Percentiles rank a stretch among this genome's conserved stretches.
Evolutionary conservation across 2,329 filamentous ascomycete genomes (phyloP).

Genomic region (Aspergillus texensis): DNA sequence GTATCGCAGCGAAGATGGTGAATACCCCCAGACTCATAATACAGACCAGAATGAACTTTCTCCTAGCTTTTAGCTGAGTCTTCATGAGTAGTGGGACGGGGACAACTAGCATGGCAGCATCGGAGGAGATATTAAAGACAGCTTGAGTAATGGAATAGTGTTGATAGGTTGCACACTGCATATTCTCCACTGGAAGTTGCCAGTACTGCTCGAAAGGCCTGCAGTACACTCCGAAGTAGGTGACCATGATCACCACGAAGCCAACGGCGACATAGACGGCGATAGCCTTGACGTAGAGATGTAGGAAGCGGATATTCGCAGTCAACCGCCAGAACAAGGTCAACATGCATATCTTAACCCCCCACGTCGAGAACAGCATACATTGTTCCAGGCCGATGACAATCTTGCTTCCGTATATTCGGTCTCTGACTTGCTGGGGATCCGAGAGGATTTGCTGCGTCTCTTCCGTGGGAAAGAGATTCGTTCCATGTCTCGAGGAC

Average conservation of each 20-base stretch:
- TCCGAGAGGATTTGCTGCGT: conserved; percentile 33
- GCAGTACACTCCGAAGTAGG: conserved; percentile 54
- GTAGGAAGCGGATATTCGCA: conserved; percentile 34
- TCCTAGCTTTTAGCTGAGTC: conserved; percentile 36
- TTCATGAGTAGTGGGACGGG: conserved; percentile 41
- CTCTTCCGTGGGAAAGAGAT: conserved; percentile 42
- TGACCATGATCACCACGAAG: conserved; percentile 53
- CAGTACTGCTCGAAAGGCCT: conserved; percentile 54
- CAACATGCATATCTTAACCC: conserved; percentile 55
- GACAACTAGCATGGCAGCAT: conserved; percentile 43
- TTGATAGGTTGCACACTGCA: conserved; percentile 46
- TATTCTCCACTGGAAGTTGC: conserved; percentile 47
- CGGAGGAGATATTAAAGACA: conserved; percentile 49
- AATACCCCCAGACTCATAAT: conserved; percentile 45
- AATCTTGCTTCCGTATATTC: conserved; percentile 54
- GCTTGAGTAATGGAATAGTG: conserved; percentile 47
- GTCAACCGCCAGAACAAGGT: conserved; percentile 54
- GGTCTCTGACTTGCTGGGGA: conserved; percentile 42
- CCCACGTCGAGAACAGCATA: conserved; percentile 54
- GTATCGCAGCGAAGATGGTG: conserved; percentile 48
- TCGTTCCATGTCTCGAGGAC: conserved; percentile 40
- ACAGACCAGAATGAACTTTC: conserved; percentile 38
- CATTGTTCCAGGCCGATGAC: conserved; percentile 53
- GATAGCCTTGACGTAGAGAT: conserved; percentile 43
- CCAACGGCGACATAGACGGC: conserved; percentile 46